These are phyloP conservation scores for Grosmannia penicillata DNA, from an alignment of 2,329 filamentous ascomycete species.

Conservation along the genomic window DNA sequence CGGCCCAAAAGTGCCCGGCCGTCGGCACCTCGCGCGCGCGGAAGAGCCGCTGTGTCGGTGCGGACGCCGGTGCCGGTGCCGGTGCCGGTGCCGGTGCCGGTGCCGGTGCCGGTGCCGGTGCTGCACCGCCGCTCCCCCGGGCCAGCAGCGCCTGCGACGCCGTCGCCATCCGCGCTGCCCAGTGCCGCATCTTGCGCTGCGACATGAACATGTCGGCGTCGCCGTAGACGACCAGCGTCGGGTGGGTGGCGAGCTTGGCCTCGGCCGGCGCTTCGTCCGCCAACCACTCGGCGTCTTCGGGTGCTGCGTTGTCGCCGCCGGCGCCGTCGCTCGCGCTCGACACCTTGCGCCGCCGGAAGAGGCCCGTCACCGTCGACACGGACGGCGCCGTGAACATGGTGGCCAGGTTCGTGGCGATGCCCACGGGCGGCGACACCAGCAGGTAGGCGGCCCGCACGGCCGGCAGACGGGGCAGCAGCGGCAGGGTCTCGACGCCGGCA, in stretches of 20 bases:
- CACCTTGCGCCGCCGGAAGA: constrained; percentile 1
- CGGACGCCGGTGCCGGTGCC: background rate
- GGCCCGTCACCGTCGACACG: background rate
- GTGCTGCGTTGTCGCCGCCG: background rate
- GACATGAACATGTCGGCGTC: constrained; percentile 61
- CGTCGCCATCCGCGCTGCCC: constrained; percentile 37
- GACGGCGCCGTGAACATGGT: constrained; percentile 30
- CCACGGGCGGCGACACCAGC: constrained; percentile 53
- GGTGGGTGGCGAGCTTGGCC: constrained; percentile 39
- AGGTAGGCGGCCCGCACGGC: constrained; percentile 37
- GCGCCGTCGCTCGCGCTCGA: background rate
- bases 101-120: background rate
- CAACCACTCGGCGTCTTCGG: background rate
- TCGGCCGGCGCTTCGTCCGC: constrained; percentile 22
- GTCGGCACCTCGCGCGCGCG: constrained; percentile 26
- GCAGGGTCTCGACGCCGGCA: constrained; percentile 11
- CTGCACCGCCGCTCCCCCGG: background rate
- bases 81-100: too few relatives aligned
- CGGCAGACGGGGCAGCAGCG: constrained; percentile 19
- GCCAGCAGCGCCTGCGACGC: constrained; percentile 9
- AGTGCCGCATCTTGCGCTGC: constrained; percentile 46
- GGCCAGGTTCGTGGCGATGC: constrained; percentile 42
- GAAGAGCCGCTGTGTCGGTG: constrained; percentile 18
- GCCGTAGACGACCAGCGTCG: constrained; percentile 60
- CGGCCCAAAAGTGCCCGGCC: constrained; percentile 40